Conservation (phyloP, 2,329 filamentous ascomycete genomes). For the Monascus ruber region DNA sequence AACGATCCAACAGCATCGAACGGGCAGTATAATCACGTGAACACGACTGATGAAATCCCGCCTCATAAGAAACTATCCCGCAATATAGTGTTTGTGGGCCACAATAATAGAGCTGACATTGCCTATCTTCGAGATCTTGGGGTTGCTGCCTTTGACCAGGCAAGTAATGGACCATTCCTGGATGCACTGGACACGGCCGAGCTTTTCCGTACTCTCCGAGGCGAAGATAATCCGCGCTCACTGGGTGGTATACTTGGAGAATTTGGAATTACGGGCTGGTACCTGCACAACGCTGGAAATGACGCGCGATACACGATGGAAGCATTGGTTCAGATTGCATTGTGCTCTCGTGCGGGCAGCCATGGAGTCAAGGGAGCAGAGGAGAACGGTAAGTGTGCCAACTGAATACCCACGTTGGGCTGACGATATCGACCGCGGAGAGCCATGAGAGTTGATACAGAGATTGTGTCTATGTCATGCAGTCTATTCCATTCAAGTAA, state of each 20-base stretch:
- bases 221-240: conserved; percentile 41
- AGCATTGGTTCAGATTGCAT: conserved; percentile 55
- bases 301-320: conserved; percentile 72
- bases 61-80: conserved; percentile 23
- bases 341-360: conserved; percentile 20
- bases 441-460: background rate
- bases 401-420: background rate
- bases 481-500: too few relatives aligned
- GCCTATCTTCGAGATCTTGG: conserved; percentile 54
- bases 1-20: background rate
- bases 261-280: conserved; percentile 50
- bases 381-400: background rate
- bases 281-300: conserved; percentile 80
- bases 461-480: background rate
- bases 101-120: conserved; percentile 59
- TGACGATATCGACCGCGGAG: background rate
- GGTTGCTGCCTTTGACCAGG: conserved; percentile 37
- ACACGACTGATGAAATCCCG: conserved; percentile 1
- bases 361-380: conserved; percentile 3
- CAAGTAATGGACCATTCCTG: conserved; percentile 35
- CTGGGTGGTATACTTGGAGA: conserved; percentile 52
- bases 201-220: conserved; percentile 55
- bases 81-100: conserved; percentile 67
- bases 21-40: background rate
- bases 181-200: conserved; percentile 62